These are phyloP conservation scores for Fusarium ambrosium DNA, from an alignment of 2,329 filamentous ascomycete genomes.

Conservation along the genomic window DNA sequence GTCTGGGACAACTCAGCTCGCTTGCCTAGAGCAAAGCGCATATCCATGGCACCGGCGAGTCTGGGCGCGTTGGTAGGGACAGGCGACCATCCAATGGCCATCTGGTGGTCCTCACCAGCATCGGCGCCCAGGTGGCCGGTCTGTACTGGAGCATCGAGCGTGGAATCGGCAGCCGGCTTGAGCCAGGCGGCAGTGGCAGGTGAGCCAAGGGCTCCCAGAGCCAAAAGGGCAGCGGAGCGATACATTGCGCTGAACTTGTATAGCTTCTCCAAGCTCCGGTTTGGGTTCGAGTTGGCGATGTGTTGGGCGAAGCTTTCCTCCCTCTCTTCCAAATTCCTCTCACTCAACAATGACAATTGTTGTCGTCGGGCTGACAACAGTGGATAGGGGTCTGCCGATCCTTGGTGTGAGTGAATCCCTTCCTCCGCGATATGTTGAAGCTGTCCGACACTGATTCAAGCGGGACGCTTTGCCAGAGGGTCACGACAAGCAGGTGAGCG, in stretches of 20 bases:
- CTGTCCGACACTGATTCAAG: conserved; percentile 19
- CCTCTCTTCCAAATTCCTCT: not conserved
- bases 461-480: conserved; percentile 5
- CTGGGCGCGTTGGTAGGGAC: conserved; percentile 49
- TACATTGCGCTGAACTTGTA: conserved; percentile 27
- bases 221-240: conserved; percentile 39
- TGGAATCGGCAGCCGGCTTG: conserved; percentile 41
- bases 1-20: conserved; percentile 45
- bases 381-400: conserved; percentile 5
- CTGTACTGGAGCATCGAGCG: conserved; percentile 49
- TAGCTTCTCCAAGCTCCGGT: not conserved
- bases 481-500: conserved; percentile 7
- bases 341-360: not conserved
- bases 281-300: not conserved
- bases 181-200: conserved; percentile 42
- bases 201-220: conserved; percentile 43
- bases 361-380: not conserved
- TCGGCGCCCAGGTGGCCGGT: conserved; percentile 36
- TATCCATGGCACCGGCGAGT: conserved; percentile 48
- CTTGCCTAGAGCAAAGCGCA: conserved; percentile 47
- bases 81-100: conserved; percentile 51
- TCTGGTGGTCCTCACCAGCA: conserved; percentile 36
- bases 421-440: conserved; percentile 18
- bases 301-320: not conserved
- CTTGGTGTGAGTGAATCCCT: conserved; percentile 11